Base-by-base conservation (phyloP, 2,329 filamentous ascomycete species). In the Aschersonia sp. region DNA sequence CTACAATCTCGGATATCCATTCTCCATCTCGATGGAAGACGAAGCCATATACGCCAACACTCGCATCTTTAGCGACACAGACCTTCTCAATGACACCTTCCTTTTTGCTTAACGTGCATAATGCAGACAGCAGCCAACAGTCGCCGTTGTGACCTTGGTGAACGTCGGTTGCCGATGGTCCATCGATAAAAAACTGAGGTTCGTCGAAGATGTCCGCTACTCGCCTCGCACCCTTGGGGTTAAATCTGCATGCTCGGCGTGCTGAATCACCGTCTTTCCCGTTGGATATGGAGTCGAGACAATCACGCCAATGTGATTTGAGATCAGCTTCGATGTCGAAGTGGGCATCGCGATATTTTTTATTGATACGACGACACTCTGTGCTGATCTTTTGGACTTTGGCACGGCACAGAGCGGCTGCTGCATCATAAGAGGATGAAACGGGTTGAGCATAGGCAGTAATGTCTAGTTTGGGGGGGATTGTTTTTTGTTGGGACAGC, bases 281-380 rank as follows among this genome's bases (percentile, higher is more conserved):
- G 55, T 72, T 68, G 55, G 60, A 58, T 22, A 72, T 66, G 37
- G 66, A 67, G 50, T 70, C 62, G 30, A 76, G 65, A 33, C 71
- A 77, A 56, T 78, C 71, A 42, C 67, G 66, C 5, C 60, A 63
- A n/a, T 67, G 64, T 39, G 69, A 68, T 64, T 86, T 84, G 52
- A 88, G 70, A 60, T 89, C 85, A 39, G 76, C 69, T 58, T 92
- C 87, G 46, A 94, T 79, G 60, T 94, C 84, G 59, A 94, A 94
- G 61, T 92, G 80, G n/a, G 81, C 78, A 58, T 94, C 87, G 12
- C 83, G 76, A 60, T 94, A 95, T 63, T 87, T 90, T 57, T 87
- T 83, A 63, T 94, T 94, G 49, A 87, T 70, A 7, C 85, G 75
- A 29, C 79, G 72, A 60, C 87, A 94, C 58, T 81, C 77, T 49